phyloP scores from a whole-genome alignment of 2,329 filamentous ascomycete genomes.

The Cryphonectria radicalis region DNA sequence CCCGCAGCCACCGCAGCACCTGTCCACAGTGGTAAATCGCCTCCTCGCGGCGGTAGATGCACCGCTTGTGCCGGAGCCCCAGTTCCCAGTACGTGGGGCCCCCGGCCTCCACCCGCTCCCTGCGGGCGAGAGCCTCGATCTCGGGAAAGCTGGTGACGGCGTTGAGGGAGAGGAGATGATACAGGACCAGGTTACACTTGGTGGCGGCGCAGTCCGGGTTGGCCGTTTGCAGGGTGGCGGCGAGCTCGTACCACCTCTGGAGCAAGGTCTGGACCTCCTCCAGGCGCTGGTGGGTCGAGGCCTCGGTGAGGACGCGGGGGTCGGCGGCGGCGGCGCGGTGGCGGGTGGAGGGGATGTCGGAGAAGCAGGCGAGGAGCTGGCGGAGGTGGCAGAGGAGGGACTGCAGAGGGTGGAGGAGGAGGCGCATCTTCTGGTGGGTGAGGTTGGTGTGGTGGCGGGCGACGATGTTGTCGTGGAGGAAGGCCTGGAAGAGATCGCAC shows the following conservation, averaged over 20 bases:
- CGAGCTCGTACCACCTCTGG: conserved; percentile 70
- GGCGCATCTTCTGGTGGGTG: conserved; percentile 62
- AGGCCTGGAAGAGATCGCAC: conserved; percentile 68
- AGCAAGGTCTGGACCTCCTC: conserved; percentile 68
- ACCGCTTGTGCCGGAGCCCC: conserved; percentile 62
- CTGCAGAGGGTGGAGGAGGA: conserved; percentile 71
- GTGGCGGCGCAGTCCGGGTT: conserved; percentile 63
- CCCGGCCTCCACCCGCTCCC: conserved; percentile 58
- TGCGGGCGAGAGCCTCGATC: conserved; percentile 68
- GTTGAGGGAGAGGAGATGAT: conserved; percentile 72
- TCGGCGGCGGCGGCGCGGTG: conserved; percentile 43
- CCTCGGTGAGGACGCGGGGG: conserved; percentile 57
- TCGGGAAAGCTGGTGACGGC: conserved; percentile 69
- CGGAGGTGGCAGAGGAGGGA: conserved; percentile 66
- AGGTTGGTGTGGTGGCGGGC: conserved; percentile 49
- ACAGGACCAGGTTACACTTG: conserved; percentile 69
- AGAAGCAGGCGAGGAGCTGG: conserved; percentile 68
- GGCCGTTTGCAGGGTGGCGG: conserved; percentile 57
- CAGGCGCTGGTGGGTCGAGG: conserved; percentile 62
- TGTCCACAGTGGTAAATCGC: conserved; percentile 71
- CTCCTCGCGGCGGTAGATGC: conserved; percentile 66
- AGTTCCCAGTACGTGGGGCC: conserved; percentile 53
- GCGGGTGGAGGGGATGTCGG: conserved; percentile 52
- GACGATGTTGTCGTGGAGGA: conserved; percentile 67
- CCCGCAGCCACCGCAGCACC: conserved; percentile 62